These are phyloP conservation scores for Xylaria telfairii DNA, from an alignment of 495 filamentous ascomycete species.

Conservation along the genomic window DNA sequence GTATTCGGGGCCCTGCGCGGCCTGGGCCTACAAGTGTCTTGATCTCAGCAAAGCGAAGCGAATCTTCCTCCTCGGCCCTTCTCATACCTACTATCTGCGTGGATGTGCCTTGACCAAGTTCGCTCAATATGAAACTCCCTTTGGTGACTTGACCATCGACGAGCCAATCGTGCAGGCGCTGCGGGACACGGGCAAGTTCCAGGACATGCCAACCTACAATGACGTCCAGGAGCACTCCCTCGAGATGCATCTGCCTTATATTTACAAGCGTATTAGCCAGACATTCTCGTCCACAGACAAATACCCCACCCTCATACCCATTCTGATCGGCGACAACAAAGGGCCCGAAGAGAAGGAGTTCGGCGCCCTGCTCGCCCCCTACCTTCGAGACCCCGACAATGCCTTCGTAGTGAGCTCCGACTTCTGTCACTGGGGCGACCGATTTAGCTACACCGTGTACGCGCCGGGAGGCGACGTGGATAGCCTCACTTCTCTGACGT, in stretches of 20 bases:
- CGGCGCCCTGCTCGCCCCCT: slow-evolving; percentile 76
- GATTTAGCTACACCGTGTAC: slow-evolving; percentile 89
- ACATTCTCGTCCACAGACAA: slow-evolving; percentile 53
- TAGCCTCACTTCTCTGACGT: slow-evolving; percentile 30
- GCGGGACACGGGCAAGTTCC: slow-evolving; percentile 67
- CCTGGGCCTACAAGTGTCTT: slow-evolving; percentile 91
- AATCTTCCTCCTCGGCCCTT: slow-evolving; percentile 92
- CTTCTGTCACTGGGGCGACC: slow-evolving; percentile 94
- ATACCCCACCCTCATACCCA: slow-evolving; percentile 81
- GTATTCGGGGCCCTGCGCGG: slow-evolving; percentile 92
- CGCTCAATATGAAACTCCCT: slow-evolving; percentile 80
- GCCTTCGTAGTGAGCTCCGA: slow-evolving; percentile 91
- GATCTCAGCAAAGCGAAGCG: slow-evolving; percentile 83
- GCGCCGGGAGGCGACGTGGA: slow-evolving; percentile 55
- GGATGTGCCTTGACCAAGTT: slow-evolving; percentile 79
- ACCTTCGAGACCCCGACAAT: slow-evolving; percentile 75
- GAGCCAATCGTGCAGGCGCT: slow-evolving; percentile 67
- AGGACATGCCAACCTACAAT: slow-evolving; percentile 69
- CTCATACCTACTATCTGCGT: slow-evolving; percentile 82
- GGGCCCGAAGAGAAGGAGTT: slow-evolving; percentile 69
- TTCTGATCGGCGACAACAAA: slow-evolving; percentile 83
- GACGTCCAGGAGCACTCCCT: slow-evolving; percentile 94
- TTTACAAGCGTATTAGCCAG: slow-evolving; percentile 79
- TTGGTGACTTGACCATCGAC: slow-evolving; percentile 82
- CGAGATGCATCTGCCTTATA: slow-evolving; percentile 95